Base-by-base conservation (phyloP, 1,284 basidiomycete species). In the Ustilago crameri region DNA sequence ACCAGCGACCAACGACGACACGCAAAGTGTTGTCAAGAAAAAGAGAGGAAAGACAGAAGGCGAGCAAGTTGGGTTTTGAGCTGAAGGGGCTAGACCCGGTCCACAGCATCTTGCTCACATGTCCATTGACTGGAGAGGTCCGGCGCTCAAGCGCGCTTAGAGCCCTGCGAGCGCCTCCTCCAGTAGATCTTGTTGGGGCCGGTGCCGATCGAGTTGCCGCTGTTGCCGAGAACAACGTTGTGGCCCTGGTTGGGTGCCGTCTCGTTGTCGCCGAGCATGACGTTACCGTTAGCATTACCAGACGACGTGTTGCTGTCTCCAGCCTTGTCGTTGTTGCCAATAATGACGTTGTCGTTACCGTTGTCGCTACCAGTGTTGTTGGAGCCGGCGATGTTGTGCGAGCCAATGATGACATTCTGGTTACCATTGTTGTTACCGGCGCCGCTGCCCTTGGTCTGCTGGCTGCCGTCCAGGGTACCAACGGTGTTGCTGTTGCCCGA, bases 151-250 rank as follows among this genome's bases (percentile, higher is more conserved):
- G 30, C 30, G 12, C 30, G 30, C 12, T 30, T 30, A 12, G 30
- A 30, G 12, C 44, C 17, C 32, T 51, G 22, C 48, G 43, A 20
- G 24, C 32, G 18, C 5, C 50, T 24, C 51, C 46, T 52, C 15
- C 51, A 44, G 51, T 65, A 52, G 51, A 65, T 65, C 42, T 53
- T 51, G 35, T 54, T 54, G 45, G 51, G 20, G 3, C 41, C 44
- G 7, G 30, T 30, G 12, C 30, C 30, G 30, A 30, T 30, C 30
- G 30, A 30, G 7, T 30, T 5, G 5, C 30, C 30, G 23, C 61
- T 50, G 41, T 54, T 35, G 17, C 60, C 60, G 22, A 55, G 46
- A 7, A 50, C 51, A 14, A 30, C 12, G 30, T 30, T 30, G 30
- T 30, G 30, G 30, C 30, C 30, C 30, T 30, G 5, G 30, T 30